Evolutionary conservation across 164 flowering plant genomes (phyloP).

Genomic region (Magnolia kwangsiensis): DNA sequence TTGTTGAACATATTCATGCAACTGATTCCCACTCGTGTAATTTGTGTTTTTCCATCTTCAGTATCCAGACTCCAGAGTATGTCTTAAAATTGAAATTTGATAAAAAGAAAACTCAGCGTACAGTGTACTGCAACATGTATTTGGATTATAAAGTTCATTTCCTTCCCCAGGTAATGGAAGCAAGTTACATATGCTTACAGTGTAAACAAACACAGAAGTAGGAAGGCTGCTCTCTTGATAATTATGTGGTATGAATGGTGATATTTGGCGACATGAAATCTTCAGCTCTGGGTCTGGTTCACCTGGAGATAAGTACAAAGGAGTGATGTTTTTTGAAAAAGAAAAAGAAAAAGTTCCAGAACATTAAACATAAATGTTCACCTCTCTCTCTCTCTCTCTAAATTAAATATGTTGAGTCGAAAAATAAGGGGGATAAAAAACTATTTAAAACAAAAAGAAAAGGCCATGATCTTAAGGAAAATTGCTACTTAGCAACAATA

Average conservation of each 20-base stretch:
- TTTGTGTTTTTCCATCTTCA: too few species aligned
- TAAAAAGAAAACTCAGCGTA: not conserved
- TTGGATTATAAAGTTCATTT: not conserved
- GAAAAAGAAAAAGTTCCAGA: not conserved
- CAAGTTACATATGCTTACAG: conserved; percentile 42
- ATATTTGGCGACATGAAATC: conserved; percentile 97
- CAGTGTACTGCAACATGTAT: not conserved
- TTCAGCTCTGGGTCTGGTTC: conserved; percentile 98
- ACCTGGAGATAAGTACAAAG: conserved; percentile 40
- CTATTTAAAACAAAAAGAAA: not conserved
- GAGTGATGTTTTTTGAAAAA: not conserved
- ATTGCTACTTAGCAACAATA: conserved; percentile 14
- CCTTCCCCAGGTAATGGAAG: not conserved
- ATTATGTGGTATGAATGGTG: conserved; percentile 96
- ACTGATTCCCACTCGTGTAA: too few species aligned
- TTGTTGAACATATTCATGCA: not conserved
- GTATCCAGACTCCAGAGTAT: too few species aligned
- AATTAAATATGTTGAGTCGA: not conserved
- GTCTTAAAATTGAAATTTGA: not conserved
- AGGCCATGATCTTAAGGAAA: not conserved
- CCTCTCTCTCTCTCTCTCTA: too few species aligned
- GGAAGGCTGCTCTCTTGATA: conserved; percentile 97
- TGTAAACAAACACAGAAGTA: conserved; percentile 89
- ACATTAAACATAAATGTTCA: too few species aligned
- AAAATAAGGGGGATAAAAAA: not conserved